Base-by-base conservation (phyloP, 441 rosid genomes). In the Macaranga tanarius region DNA sequence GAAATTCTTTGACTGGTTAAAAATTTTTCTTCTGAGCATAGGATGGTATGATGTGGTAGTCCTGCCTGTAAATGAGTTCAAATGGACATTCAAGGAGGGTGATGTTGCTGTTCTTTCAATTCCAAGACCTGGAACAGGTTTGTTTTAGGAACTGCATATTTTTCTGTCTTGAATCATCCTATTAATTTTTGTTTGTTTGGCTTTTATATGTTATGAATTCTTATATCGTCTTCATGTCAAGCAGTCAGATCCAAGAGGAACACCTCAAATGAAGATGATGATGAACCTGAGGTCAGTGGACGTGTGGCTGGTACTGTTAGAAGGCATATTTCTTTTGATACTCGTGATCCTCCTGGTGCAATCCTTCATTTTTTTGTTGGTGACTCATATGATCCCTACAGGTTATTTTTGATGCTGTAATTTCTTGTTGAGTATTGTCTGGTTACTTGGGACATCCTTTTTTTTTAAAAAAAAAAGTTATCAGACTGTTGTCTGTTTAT, bases 31-130 rank as follows among this genome's bases (percentile, higher is more conserved):
- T 80, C 25, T 73, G 78, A 72, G 67, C 50, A 58, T 73, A 95
- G 99, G 99, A 71, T 95, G 99, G 99, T 95, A 89, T 69, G 99
- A 95, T 83, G 97, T 83, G 70, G 82, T 89, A 70, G 91, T 93
- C 61, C 86, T 84, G 76, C 90, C 98, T 31, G 78, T 79, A 60
- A 84, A 77, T 34, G 99, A 92, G 31, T 90, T 87, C 85, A 95
- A 89, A 82, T 95, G 98, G 99, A 74, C 84, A 69, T 93, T 95
- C 76, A 95, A 95, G 86, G 99, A 95, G 86, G 99, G 99, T 48
- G 99, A 95, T 77, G 98, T 95, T 81, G 97, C 95, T 34, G 92
- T 93, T 85, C 84, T 95, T 73, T 95, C 97, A 23, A 80, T 80
- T 51, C 97, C 92, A 26, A 88, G 87, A 71, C 96, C 99, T 62